Evolutionary conservation across 768 basidiomycete species (phyloP), one percentile per base, ranked within the genome.

Genomic region (Auriculariales sp.): DNA sequence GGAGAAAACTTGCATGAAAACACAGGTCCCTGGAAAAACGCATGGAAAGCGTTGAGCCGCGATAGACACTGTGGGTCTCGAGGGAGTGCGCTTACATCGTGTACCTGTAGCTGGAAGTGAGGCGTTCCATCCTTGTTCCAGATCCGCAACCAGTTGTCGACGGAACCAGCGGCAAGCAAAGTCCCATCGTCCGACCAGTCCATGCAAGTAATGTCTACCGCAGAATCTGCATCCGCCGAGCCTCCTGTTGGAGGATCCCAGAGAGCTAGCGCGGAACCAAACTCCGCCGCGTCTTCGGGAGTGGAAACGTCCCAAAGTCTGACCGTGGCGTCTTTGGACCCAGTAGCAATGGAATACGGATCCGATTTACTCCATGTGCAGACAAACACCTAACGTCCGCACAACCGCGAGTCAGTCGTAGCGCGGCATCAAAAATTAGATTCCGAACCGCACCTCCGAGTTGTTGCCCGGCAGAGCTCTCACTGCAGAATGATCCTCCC

Each of bases 151-250:
- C 77, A 63, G 9, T 77, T 72, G 55, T 90, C 87, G 53, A 82
- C 85, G 17, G 81, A 87, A 10, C 83, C 87, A 51, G 87, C 73
- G 4, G 85, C 85, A 29, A 91, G 68, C 12, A 86, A 65, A 27
- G 73, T 73, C 15, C 88, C 88, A 49, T 84, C 80, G 3, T 66
- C 60, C 55, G 76, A 86, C 87, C 87, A 91, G 57, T 83, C 77
- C 42, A 91, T 57, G 33, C 79, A 78, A 14, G 86, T 89, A 50
- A 88, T 63, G 61, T 91, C 87, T 9, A 66, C 66, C 46, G 75
- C 74, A 24, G 68, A 19, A 10, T 44, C 39, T 9, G 39, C 19
- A 11, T 25, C 39, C 7, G 17, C 39, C n/a, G n/a, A n/a, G n/a
- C n/a, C 65, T 24, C 67, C 59, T 53, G 66, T 65, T 33, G 71